Conservation (phyloP, 352 stramenopile species). For the Peronosclerospora sorghi region DNA sequence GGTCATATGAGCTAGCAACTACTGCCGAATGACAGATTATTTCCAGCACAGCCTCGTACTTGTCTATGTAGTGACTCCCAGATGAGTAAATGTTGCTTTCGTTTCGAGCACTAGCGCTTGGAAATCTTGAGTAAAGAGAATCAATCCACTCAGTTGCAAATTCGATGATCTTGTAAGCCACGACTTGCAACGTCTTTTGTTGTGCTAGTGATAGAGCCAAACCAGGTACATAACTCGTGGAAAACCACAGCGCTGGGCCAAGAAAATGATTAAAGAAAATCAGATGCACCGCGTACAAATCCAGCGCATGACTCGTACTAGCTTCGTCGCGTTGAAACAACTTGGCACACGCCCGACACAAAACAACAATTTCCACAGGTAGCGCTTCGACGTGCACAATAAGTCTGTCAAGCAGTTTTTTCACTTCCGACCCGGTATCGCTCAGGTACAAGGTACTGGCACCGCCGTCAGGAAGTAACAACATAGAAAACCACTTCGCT, state of each 20-base stretch:
- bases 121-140: constrained; percentile 1
- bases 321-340: constrained; percentile 6
- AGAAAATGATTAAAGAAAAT: constrained; percentile 76
- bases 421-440: constrained; percentile 2
- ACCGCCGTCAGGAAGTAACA: constrained; percentile 5
- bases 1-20: constrained; percentile 16
- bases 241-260: constrained; percentile 29
- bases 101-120: constrained; percentile 8
- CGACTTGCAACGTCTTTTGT: constrained; percentile 3
- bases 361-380: constrained; percentile 38
- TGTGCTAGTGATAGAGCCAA: constrained; percentile 5
- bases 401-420: constrained; percentile 25
- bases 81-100: constrained; percentile 1
- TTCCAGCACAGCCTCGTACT: constrained; percentile 16
- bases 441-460: not conserved
- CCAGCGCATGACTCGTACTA: not conserved
- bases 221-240: constrained; percentile 3
- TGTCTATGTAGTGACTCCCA: not conserved
- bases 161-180: constrained; percentile 11
- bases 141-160: constrained; percentile 7
- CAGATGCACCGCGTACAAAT: constrained; percentile 32
- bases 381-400: constrained; percentile 12
- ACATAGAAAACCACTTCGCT: constrained; percentile 17
- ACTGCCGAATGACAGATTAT: constrained; percentile 8
- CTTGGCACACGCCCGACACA: constrained; percentile 31